Evolutionary conservation across 2,329 filamentous ascomycete species (phyloP).

Genomic region (Hypoxylon sp.): DNA sequence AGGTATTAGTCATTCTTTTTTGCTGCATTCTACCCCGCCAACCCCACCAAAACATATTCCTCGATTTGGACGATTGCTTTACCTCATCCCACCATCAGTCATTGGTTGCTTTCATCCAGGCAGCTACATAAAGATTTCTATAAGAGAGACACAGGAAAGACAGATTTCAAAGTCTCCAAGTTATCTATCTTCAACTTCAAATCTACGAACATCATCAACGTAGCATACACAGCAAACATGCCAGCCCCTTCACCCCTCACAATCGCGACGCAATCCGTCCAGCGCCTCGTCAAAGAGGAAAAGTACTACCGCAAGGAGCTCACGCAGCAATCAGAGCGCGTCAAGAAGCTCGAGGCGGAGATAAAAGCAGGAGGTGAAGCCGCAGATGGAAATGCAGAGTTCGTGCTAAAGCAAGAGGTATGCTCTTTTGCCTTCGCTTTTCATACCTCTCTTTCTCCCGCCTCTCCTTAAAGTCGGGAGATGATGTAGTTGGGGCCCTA

Average conservation of each 20-base stretch:
- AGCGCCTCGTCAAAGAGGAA: conserved; percentile 92
- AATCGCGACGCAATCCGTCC: conserved; percentile 84
- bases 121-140: conserved; percentile 39
- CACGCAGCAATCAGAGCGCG: conserved; percentile 78
- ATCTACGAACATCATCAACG: not conserved
- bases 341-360: conserved; percentile 77
- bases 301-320: conserved; percentile 90
- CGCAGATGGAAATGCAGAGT: conserved; percentile 82
- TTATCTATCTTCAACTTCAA: not conserved
- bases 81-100: not conserved
- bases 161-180: not conserved
- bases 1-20: too few relatives aligned
- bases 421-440: conserved; percentile 44
- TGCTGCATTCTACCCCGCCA: conserved; percentile 55
- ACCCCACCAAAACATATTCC: conserved; percentile 54
- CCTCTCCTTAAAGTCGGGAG: not conserved
- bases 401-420: conserved; percentile 89
- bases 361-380: conserved; percentile 64
- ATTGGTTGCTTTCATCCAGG: conserved; percentile 27
- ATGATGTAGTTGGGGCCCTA: not conserved
- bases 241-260: conserved; percentile 80
- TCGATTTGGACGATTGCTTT: conserved; percentile 12
- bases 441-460: not conserved
- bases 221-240: conserved; percentile 62
- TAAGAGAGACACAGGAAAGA: conserved; percentile 3